Evolutionary conservation across 2,329 filamentous ascomycete genomes (phyloP).

Genomic region (Ilyonectria robusta): DNA sequence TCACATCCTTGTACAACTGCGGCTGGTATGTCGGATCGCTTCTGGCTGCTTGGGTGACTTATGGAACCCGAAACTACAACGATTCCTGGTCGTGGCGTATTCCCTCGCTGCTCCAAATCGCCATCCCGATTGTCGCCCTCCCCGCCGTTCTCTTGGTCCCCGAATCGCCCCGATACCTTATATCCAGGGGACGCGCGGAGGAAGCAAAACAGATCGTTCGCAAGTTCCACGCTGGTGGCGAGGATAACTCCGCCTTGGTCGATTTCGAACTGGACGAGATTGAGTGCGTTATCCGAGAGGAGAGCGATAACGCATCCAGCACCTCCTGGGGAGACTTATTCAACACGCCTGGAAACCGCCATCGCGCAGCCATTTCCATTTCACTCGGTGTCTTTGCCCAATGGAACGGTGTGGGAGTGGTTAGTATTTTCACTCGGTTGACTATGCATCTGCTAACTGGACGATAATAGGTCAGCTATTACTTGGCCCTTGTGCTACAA

Average conservation of each 20-base stretch:
- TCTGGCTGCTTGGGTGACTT: slow-evolving; percentile 33
- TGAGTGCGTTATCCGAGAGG: slow-evolving; percentile 27
- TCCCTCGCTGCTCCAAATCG: slow-evolving; percentile 61
- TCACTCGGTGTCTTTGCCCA: slow-evolving; percentile 26
- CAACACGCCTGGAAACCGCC: slow-evolving; percentile 24
- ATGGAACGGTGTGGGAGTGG: slow-evolving; percentile 26
- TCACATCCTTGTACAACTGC: slow-evolving; percentile 29
- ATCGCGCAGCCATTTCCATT: slow-evolving; percentile 27
- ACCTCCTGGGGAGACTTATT: slow-evolving; percentile 25
- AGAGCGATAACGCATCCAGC: slow-evolving; percentile 5
- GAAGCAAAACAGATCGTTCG: slow-evolving; percentile 18
- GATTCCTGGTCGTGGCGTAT: slow-evolving; percentile 61
- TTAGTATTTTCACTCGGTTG: background rate
- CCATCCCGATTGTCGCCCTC: slow-evolving; percentile 42
- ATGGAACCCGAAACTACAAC: slow-evolving; percentile 28
- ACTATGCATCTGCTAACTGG: background rate
- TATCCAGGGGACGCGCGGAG: slow-evolving; percentile 17
- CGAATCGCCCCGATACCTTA: slow-evolving; percentile 25
- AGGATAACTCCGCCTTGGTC: slow-evolving; percentile 14
- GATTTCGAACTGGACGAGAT: slow-evolving; percentile 31
- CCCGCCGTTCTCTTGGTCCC: slow-evolving; percentile 26
- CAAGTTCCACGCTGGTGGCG: slow-evolving; percentile 30
- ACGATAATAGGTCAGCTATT: slow-evolving; percentile 46
- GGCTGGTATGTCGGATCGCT: slow-evolving; percentile 33
- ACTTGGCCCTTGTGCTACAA: slow-evolving; percentile 55